phyloP scores from a whole-genome alignment of 345 rosid genomes.

The Lenwebbia sp. region DNA sequence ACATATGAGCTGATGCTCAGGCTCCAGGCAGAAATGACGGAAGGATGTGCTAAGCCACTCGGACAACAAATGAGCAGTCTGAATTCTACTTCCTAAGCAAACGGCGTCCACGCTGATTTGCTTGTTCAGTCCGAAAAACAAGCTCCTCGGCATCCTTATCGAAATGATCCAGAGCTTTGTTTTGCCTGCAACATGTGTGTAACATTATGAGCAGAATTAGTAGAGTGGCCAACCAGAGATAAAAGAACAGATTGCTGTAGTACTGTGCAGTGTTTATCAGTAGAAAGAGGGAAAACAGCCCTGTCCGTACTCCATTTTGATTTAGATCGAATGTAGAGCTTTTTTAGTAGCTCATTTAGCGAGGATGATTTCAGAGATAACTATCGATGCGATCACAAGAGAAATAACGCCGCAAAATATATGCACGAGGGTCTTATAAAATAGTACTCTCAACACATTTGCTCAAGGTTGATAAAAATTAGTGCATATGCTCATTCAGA shows the following conservation, averaged over 20 bases:
- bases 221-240: background rate
- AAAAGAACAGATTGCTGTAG: background rate
- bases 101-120: conserved; percentile 49
- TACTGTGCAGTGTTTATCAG: background rate
- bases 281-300: background rate
- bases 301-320: background rate
- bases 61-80: background rate
- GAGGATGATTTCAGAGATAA: background rate
- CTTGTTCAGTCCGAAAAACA: conserved; percentile 45
- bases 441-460: background rate
- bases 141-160: conserved; percentile 63
- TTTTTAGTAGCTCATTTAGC: background rate
- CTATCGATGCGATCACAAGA: background rate
- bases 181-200: conserved; percentile 39
- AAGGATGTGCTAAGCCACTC: background rate
- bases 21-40: background rate
- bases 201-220: background rate
- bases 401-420: background rate
- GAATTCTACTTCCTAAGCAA: conserved; percentile 62
- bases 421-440: background rate
- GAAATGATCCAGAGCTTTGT: conserved; percentile 45
- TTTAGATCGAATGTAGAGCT: background rate
- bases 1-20: background rate
- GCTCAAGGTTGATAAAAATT: background rate
- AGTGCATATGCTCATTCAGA: background rate